A percentile compares a stretch with the other conserved stretches of the same genome.
Evolutionary conservation across 2,329 filamentous ascomycete species (phyloP).

Genomic region (Sclerotinia nivalis): DNA sequence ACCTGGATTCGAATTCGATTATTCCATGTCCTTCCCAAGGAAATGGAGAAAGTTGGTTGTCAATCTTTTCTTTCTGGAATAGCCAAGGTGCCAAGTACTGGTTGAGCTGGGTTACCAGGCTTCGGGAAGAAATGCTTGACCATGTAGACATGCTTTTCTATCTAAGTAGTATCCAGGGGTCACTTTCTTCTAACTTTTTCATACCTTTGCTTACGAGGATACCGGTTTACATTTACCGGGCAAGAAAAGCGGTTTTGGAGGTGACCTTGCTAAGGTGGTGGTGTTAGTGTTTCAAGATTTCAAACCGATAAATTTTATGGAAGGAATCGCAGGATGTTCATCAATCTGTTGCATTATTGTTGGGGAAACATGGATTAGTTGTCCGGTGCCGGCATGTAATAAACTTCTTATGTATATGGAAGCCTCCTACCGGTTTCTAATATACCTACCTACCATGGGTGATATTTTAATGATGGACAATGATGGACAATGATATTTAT

Average conservation of each 20-base stretch:
- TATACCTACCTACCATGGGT: too few species aligned
- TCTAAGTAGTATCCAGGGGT: not conserved
- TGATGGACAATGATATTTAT: too few species aligned
- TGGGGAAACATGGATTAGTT: not conserved
- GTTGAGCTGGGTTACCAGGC: not conserved
- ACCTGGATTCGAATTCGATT: not conserved
- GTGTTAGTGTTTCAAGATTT: not conserved
- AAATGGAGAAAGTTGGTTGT: not conserved
- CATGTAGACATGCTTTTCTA: not conserved
- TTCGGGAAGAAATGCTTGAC: not conserved
- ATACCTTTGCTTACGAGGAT: not conserved
- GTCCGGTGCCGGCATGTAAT: not conserved
- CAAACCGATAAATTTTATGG: not conserved
- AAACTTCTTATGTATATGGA: not conserved
- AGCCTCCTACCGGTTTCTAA: not conserved
- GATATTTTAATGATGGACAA: too few species aligned
- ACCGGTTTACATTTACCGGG: not conserved
- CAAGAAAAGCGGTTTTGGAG: not conserved
- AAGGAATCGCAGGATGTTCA: not conserved
- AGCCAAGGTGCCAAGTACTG: not conserved
- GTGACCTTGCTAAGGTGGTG: not conserved
- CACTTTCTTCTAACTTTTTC: not conserved
- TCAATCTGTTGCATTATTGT: not conserved
- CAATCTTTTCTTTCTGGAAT: not conserved
- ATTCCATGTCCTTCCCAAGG: not conserved